Base-by-base conservation (phyloP, 495 filamentous ascomycete genomes). In the Daldinia caldariorum region DNA sequence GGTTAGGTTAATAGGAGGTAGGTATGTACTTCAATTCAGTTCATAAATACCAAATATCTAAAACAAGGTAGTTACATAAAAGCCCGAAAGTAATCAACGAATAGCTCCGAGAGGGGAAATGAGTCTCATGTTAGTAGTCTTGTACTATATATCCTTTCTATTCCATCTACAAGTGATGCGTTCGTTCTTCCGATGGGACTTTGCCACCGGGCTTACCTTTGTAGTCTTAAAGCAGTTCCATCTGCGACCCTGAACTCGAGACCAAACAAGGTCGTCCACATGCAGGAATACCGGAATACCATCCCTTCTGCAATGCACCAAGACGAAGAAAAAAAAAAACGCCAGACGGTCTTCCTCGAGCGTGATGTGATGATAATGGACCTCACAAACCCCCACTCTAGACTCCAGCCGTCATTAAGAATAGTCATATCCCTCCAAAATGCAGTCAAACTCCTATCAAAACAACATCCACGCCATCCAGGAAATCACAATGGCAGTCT, bases 321-420 rank as follows among this genome's bases (percentile, higher is more conserved):
- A 16, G 38, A 43, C 63, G 58, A 47, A 14, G 22, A 50, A 22
- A 1, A 50, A 56, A 37, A 50, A 61, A 62, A 77, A 77, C 75
- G 69, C 72, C 75, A 50, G 72, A 58, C 51, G 65, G 72, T 77
- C 72, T 69, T 77, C 75, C 66, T 75, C 72, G 72, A 73, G 75
- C 70, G 62, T 70, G 71, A 67, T 73, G 66, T 67, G 58, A 68
- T 68, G 58, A 68, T 68, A 39, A 68, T 69, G 53, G 65, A 53
- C 65, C 61, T 73, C 70, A 58, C 10, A 66, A 74, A 67, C 59
- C 65, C 65, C 61, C 68, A 68, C 70, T 75, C 70, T 77, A 62
- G 75, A 77, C 73, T 77, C 73, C 75, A 58, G 75, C 70, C 73
- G 41, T 72, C 56, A 45, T 51, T 32, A 68, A 62, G 55, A 20